Evolutionary conservation across 2,329 filamentous ascomycete genomes (phyloP).

Genomic region (Sphaerulina populicola): DNA sequence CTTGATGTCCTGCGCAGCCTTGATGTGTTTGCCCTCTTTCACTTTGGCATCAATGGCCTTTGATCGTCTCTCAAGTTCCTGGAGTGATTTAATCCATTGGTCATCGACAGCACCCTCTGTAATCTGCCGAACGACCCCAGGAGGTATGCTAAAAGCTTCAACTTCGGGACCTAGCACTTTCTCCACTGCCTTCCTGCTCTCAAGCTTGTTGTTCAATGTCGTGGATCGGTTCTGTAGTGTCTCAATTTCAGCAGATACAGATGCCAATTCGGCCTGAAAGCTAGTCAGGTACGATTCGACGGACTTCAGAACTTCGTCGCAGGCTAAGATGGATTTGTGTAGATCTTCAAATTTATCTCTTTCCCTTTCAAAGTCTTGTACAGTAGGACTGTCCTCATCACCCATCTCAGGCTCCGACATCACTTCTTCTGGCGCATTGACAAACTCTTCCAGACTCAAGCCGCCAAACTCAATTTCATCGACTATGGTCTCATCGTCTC

Average conservation of each 20-base stretch:
- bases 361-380: conserved; percentile 60
- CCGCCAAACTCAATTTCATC: conserved; percentile 70
- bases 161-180: conserved; percentile 79
- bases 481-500: conserved; percentile 42
- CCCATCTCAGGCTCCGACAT: conserved; percentile 23
- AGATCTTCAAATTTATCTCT: conserved; percentile 81
- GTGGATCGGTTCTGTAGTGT: conserved; percentile 79
- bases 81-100: conserved; percentile 71
- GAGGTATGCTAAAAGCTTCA: conserved; percentile 83
- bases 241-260: conserved; percentile 92
- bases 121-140: conserved; percentile 73
- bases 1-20: conserved; percentile 72
- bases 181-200: conserved; percentile 84
- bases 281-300: conserved; percentile 87
- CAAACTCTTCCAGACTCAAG: conserved; percentile 67
- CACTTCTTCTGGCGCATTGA: conserved; percentile 30
- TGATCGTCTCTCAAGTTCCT: conserved; percentile 73
- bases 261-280: conserved; percentile 86
- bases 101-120: conserved; percentile 85
- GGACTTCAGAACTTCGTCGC: conserved; percentile 85
- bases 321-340: conserved; percentile 77
- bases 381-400: conserved; percentile 14
- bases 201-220: conserved; percentile 71
- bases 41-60: conserved; percentile 61
- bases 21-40: conserved; percentile 55